Evolutionary conservation across 2,329 filamentous ascomycete genomes (phyloP).

Genomic region (Verticillium tricorpus): DNA sequence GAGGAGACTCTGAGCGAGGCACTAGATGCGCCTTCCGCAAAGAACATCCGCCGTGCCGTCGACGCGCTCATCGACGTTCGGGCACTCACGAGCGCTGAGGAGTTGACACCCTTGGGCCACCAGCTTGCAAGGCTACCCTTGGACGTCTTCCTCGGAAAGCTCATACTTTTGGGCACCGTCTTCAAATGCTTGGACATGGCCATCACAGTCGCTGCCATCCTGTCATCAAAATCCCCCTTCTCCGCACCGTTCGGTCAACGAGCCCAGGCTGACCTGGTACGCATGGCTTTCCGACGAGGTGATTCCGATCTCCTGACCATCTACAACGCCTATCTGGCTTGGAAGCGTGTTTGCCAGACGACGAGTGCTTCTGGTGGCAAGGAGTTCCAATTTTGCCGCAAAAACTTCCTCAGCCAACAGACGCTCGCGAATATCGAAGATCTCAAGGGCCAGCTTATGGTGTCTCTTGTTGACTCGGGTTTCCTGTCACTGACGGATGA

Average conservation of each 20-base stretch:
- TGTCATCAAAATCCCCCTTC: slow-evolving; percentile 94
- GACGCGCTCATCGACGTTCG: slow-evolving; percentile 92
- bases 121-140: slow-evolving; percentile 86
- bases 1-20: slow-evolving; percentile 85
- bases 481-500: slow-evolving; percentile 71
- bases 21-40: slow-evolving; percentile 82
- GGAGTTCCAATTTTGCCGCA: slow-evolving; percentile 87
- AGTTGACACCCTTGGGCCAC: slow-evolving; percentile 78
- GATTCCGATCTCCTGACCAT: slow-evolving; percentile 90
- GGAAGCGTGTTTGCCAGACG: slow-evolving; percentile 76
- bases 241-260: slow-evolving; percentile 80
- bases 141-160: slow-evolving; percentile 91
- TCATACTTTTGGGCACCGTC: slow-evolving; percentile 79
- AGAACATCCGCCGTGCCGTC: slow-evolving; percentile 89
- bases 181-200: slow-evolving; percentile 91
- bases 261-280: slow-evolving; percentile 74
- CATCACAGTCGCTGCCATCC: slow-evolving; percentile 84
- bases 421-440: slow-evolving; percentile 91
- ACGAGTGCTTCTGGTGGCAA: slow-evolving; percentile 53
- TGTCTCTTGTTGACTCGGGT: slow-evolving; percentile 79
- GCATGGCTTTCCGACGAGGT: slow-evolving; percentile 73
- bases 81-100: slow-evolving; percentile 75
- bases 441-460: slow-evolving; percentile 84
- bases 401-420: slow-evolving; percentile 89
- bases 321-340: slow-evolving; percentile 88